phyloP scores from a whole-genome alignment of 805 yeast genomes.

The Pichia thaimueangensis region DNA sequence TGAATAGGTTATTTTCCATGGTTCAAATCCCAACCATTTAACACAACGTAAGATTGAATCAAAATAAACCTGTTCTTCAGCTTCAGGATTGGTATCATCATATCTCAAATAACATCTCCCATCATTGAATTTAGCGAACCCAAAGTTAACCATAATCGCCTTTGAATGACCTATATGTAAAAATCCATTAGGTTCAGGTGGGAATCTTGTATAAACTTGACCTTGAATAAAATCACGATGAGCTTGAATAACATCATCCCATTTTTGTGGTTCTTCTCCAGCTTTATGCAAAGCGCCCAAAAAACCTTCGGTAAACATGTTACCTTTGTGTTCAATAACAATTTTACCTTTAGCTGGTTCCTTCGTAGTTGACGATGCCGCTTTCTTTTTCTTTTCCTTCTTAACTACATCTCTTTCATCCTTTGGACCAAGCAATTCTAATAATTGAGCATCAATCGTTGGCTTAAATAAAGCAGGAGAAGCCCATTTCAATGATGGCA shows the following conservation, averaged over 20 bases:
- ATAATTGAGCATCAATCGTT: slow-evolving; percentile 69
- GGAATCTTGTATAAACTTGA: slow-evolving; percentile 87
- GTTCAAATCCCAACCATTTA: slow-evolving; percentile 88
- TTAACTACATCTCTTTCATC: slow-evolving; percentile 87
- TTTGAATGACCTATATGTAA: slow-evolving; percentile 97
- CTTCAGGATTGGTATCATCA: slow-evolving; percentile 98
- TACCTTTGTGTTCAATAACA: slow-evolving; percentile 34
- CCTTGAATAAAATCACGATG: slow-evolving; percentile 79
- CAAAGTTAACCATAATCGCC: slow-evolving; percentile 96
- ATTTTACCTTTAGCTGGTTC: slow-evolving; percentile 3
- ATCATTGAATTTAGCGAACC: slow-evolving; percentile 81
- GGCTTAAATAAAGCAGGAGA: slow-evolving; percentile 83
- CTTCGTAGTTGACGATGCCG: slow-evolving; percentile 1
- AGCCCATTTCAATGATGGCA: slow-evolving; percentile 87
- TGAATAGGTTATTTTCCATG: slow-evolving; percentile 93
- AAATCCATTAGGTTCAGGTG: slow-evolving; percentile 98
- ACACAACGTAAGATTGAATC: slow-evolving; percentile 79
- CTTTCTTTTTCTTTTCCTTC: slow-evolving; percentile 63
- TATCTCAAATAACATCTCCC: slow-evolving; percentile 90
- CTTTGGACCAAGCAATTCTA: slow-evolving; percentile 80
- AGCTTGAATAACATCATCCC: slow-evolving; percentile 74
- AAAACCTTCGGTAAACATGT: slow-evolving; percentile 94
- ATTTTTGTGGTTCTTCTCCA: slow-evolving; percentile 90
- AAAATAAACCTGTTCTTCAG: slow-evolving; percentile 91
- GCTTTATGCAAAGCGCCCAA: slow-evolving; percentile 91